Conservation (phyloP, 345 rosid genomes). For the Odontarrhena argentea region DNA sequence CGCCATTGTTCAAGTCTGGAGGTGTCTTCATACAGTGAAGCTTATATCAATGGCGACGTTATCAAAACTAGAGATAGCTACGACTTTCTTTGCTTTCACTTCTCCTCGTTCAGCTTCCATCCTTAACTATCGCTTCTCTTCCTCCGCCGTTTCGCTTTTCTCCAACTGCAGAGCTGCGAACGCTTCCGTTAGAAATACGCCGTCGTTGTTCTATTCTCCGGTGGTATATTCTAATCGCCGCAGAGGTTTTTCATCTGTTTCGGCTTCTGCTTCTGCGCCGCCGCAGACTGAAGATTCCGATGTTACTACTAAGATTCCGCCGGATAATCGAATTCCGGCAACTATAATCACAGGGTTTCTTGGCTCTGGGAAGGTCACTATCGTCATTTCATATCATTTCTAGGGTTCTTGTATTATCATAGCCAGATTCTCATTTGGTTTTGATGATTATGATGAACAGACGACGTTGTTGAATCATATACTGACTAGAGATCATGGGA, state of each 20-base stretch:
- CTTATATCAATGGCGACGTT: slow-evolving; percentile 54
- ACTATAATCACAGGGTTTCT: slow-evolving; percentile 91
- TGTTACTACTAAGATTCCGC: slow-evolving; percentile 66
- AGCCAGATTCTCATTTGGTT: slow-evolving; percentile 1
- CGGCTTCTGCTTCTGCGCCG: slow-evolving; percentile 59
- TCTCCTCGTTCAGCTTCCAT: slow-evolving; percentile 43
- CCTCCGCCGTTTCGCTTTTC: slow-evolving; percentile 46
- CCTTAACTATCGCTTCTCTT: slow-evolving; percentile 42
- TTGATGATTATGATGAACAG: slow-evolving; percentile 45
- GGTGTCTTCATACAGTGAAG: not conserved
- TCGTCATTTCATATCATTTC: not conserved
- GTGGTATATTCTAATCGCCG: slow-evolving; percentile 33
- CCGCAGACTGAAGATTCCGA: slow-evolving; percentile 65
- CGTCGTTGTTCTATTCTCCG: slow-evolving; percentile 38
- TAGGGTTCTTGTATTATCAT: slow-evolving; percentile 6
- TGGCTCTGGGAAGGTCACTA: slow-evolving; percentile 86
- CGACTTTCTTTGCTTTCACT: slow-evolving; percentile 60
- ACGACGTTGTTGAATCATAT: slow-evolving; percentile 92
- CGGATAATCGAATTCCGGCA: slow-evolving; percentile 88
- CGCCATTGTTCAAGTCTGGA: slow-evolving; percentile 23
- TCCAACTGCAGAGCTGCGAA: slow-evolving; percentile 35
- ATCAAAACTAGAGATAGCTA: slow-evolving; percentile 58
- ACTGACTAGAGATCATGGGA: slow-evolving; percentile 94
- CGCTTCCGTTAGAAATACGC: slow-evolving; percentile 38
- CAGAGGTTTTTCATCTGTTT: slow-evolving; percentile 55